Conservation (phyloP, 441 rosid species). For the Brassica balearica region DNA sequence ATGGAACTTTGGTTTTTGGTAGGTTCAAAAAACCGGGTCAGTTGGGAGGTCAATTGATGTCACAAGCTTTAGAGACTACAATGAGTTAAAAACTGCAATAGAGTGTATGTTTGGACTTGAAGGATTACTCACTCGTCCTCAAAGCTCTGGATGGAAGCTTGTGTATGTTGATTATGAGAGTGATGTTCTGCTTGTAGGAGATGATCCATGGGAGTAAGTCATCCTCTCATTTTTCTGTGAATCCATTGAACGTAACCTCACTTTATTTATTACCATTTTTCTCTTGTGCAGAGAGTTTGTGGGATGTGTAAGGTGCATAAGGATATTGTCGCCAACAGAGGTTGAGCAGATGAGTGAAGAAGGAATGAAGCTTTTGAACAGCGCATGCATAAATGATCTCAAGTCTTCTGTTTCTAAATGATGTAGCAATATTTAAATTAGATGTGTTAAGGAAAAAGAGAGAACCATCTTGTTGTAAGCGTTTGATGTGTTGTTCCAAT, state of each 20-base stretch:
- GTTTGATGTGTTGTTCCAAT: conserved; percentile 29
- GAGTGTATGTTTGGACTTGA: conserved; percentile 96
- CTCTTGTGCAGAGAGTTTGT: conserved; percentile 78
- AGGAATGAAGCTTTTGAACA: conserved; percentile 93
- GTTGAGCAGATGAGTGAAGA: conserved; percentile 99
- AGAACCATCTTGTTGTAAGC: conserved; percentile 40
- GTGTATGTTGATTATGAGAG: conserved; percentile 97
- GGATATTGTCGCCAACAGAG: conserved; percentile 93
- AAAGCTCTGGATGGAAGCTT: conserved; percentile 92
- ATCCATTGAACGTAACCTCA: background rate
- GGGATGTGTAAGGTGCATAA: conserved; percentile 95
- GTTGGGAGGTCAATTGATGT: conserved; percentile 98
- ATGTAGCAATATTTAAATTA: background rate
- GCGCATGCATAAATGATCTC: conserved; percentile 64
- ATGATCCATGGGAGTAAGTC: conserved; percentile 99
- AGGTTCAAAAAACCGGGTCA: conserved; percentile 98
- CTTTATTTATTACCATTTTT: conserved; percentile 6
- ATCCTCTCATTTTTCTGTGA: background rate
- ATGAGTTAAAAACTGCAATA: conserved; percentile 79
- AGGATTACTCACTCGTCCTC: conserved; percentile 81
- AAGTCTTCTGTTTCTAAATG: conserved; percentile 47
- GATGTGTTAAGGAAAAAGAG: conserved; percentile 8
- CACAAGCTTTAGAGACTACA: conserved; percentile 81
- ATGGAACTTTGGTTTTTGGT: conserved; percentile 27
- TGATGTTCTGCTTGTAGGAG: conserved; percentile 96